Percentiles rank a stretch among this genome's conserved stretches.
These are phyloP conservation scores for Yamadazyma trypodendri DNA, from an alignment of 1,139 yeast genomes.

Conservation along the genomic window DNA sequence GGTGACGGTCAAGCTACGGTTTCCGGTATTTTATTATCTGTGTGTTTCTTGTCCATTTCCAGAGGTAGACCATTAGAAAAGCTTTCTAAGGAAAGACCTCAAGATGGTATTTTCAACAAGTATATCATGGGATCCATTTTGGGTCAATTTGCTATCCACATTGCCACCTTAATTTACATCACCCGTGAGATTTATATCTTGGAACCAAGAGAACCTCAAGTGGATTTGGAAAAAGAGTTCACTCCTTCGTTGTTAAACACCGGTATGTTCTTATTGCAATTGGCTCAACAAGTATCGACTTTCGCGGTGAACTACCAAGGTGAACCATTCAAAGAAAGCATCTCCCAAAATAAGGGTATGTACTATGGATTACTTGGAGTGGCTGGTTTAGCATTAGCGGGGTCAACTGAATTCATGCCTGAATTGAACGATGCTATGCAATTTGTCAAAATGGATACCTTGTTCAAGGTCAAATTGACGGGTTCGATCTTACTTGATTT, in stretches of 20 bases:
- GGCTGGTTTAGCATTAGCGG: constrained; percentile 81
- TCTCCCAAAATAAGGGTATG: constrained; percentile 92
- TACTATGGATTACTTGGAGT: constrained; percentile 93
- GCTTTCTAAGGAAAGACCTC: constrained; percentile 93
- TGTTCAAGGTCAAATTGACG: constrained; percentile 80
- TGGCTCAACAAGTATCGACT: constrained; percentile 96
- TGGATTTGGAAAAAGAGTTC: constrained; percentile 88
- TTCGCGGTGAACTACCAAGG: constrained; percentile 98
- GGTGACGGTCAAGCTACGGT: constrained; percentile 97
- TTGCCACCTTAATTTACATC: constrained; percentile 76
- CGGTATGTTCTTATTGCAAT: constrained; percentile 89
- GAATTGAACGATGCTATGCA: constrained; percentile 90
- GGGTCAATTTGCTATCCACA: constrained; percentile 95
- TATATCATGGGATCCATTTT: constrained; percentile 97
- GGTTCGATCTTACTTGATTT: constrained; percentile 72
- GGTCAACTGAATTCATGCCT: constrained; percentile 93
- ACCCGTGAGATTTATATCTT: constrained; percentile 78
- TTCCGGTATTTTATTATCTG: constrained; percentile 85
- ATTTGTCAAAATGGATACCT: constrained; percentile 78
- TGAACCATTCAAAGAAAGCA: constrained; percentile 91
- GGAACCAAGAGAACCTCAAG: constrained; percentile 88
- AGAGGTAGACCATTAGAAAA: constrained; percentile 90
- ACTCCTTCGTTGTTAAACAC: constrained; percentile 90
- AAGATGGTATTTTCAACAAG: constrained; percentile 91
- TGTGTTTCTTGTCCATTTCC: constrained; percentile 93